These are phyloP conservation scores for Ganoderma sinense DNA, from an alignment of 1,284 basidiomycete genomes.

Conservation along the genomic window DNA sequence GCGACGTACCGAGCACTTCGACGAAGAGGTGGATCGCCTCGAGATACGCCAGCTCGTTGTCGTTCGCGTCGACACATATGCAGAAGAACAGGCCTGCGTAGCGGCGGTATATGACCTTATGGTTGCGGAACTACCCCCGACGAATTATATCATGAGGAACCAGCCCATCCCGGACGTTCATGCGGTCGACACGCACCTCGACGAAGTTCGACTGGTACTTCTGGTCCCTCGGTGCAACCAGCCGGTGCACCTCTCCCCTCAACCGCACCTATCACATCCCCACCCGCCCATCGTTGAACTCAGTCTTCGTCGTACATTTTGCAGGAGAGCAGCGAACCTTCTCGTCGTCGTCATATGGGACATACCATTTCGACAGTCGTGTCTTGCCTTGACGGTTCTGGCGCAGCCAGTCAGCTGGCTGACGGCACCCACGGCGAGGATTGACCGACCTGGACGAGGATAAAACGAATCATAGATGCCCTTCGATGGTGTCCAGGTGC, in stretches of 20 bases:
- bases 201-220: constrained; percentile 99
- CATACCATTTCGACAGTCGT: constrained; percentile 96
- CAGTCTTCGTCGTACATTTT: background rate
- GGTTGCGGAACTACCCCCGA: constrained; percentile 97
- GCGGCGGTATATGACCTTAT: constrained; percentile 94
- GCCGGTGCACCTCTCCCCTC: constrained; percentile 93
- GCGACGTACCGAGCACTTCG: constrained; percentile 88
- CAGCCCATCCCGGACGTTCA: too few species aligned
- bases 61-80: constrained; percentile 96
- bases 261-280: constrained; percentile 73
- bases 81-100: constrained; percentile 99
- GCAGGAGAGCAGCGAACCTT: constrained; percentile 65
- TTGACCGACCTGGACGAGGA: constrained; percentile 94
- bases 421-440: too few species aligned
- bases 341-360: constrained; percentile 94
- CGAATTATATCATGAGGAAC: too few species aligned
- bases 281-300: constrained; percentile 6
- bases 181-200: constrained; percentile 86
- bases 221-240: constrained; percentile 98
- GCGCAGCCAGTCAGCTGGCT: constrained; percentile 1
- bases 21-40: constrained; percentile 99
- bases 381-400: constrained; percentile 99
- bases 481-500: too few species aligned
- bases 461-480: constrained; percentile 94
- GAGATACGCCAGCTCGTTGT: constrained; percentile 96